phyloP scores from a whole-genome alignment of 1,139 yeast species.

The Kurtzmaniella natalensis region DNA sequence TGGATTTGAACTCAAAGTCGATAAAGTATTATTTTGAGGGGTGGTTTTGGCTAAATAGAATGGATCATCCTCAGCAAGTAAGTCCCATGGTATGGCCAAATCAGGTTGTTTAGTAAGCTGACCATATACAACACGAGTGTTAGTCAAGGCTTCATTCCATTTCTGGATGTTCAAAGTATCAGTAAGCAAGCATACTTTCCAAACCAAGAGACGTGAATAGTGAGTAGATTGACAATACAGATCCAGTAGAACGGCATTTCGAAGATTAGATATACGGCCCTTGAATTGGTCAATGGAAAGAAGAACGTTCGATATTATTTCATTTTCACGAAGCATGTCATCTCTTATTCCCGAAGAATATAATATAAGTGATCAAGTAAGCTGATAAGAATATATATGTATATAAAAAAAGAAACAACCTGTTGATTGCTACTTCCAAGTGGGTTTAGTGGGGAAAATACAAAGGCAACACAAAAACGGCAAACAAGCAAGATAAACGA shows the following conservation, averaged over 20 bases:
- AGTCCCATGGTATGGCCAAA: constrained; percentile 39
- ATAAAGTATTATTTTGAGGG: background rate
- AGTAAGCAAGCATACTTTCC: constrained; percentile 39
- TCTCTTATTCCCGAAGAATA: too few species aligned
- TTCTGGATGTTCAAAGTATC: constrained; percentile 32
- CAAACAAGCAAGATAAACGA: background rate
- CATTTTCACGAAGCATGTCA: constrained; percentile 30
- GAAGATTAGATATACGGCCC: constrained; percentile 26
- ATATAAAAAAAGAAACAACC: background rate
- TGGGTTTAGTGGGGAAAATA: too few species aligned
- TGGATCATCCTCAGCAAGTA: constrained; percentile 26
- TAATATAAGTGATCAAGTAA: too few species aligned
- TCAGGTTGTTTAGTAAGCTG: constrained; percentile 29
- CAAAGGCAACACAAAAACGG: background rate
- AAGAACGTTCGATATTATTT: constrained; percentile 33
- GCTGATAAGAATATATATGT: background rate
- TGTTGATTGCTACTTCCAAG: too few species aligned
- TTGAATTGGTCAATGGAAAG: constrained; percentile 37
- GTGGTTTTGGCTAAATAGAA: constrained; percentile 15
- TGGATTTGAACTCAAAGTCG: too few species aligned
- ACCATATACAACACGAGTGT: constrained; percentile 34
- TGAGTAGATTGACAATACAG: constrained; percentile 26
- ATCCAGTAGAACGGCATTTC: constrained; percentile 28
- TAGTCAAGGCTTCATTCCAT: constrained; percentile 30
- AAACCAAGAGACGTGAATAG: constrained; percentile 32